Evolutionary conservation across 805 yeast genomes (phyloP).

Genomic region (Suhomyces vadensis): DNA sequence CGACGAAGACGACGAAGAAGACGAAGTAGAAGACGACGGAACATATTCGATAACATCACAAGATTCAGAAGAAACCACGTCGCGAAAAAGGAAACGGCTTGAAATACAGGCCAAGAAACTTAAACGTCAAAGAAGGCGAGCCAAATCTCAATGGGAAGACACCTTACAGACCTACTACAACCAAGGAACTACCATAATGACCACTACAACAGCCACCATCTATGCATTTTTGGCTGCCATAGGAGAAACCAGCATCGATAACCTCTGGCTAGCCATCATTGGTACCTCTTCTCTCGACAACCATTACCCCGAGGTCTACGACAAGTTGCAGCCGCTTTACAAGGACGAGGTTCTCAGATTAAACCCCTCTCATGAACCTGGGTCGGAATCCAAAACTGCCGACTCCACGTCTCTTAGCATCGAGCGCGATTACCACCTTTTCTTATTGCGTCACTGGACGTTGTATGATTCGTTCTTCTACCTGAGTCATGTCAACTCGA

Average conservation of each 20-base stretch:
- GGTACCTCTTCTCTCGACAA: constrained; percentile 83
- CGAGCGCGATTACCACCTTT: constrained; percentile 84
- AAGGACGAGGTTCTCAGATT: constrained; percentile 82
- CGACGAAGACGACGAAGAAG: constrained; percentile 33
- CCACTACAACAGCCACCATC: constrained; percentile 75
- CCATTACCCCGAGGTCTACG: constrained; percentile 73
- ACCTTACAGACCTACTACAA: constrained; percentile 73
- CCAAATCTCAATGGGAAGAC: constrained; percentile 50
- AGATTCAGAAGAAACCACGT: constrained; percentile 25
- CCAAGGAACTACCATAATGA: constrained; percentile 75
- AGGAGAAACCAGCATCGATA: constrained; percentile 73
- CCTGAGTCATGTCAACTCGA: constrained; percentile 88
- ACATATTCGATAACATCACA: constrained; percentile 20
- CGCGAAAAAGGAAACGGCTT: constrained; percentile 32
- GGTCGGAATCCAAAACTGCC: constrained; percentile 31
- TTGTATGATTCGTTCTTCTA: constrained; percentile 87
- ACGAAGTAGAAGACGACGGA: constrained; percentile 20
- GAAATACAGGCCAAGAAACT: constrained; percentile 27
- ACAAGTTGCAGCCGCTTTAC: constrained; percentile 67
- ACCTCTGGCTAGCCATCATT: constrained; percentile 82
- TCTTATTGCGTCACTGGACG: constrained; percentile 89
- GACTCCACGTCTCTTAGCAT: constrained; percentile 52
- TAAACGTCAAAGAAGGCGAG: constrained; percentile 40
- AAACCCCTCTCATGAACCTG: constrained; percentile 35
- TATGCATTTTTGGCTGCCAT: constrained; percentile 78